These are phyloP conservation scores for Erucastrum elatum DNA, from an alignment of 345 rosid species.

Conservation along the genomic window DNA sequence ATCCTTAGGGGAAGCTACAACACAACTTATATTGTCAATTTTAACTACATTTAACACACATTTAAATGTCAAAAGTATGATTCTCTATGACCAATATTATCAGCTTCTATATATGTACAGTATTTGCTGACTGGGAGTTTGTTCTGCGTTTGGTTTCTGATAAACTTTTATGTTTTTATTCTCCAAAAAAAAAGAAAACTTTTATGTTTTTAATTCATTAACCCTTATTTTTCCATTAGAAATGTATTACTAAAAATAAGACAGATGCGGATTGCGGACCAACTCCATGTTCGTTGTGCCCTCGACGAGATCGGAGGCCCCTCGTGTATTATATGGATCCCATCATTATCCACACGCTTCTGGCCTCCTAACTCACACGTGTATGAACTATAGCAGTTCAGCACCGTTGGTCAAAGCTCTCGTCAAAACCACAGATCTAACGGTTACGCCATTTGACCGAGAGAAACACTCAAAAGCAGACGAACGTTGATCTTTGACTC, in stretches of 20 bases:
- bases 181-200: too few species aligned
- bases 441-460: background rate
- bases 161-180: background rate
- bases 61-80: background rate
- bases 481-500: background rate
- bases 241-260: background rate
- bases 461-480: background rate
- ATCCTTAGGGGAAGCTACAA: slow-evolving; percentile 28
- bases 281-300: slow-evolving; percentile 32
- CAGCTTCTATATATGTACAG: background rate
- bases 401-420: slow-evolving; percentile 25
- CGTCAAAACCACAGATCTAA: background rate
- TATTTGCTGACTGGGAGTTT: slow-evolving; percentile 12
- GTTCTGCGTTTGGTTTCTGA: background rate
- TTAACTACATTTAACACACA: background rate
- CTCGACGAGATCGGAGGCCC: slow-evolving; percentile 21
- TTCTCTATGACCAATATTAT: background rate
- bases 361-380: slow-evolving; percentile 33
- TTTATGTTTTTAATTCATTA: background rate
- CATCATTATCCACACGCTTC: slow-evolving; percentile 37
- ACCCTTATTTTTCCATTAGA: background rate
- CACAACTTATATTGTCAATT: slow-evolving; percentile 5
- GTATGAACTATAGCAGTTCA: background rate
- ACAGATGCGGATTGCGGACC: slow-evolving; percentile 19
- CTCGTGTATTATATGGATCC: slow-evolving; percentile 32